phyloP scores from a whole-genome alignment of 75 land plant species.

The Ceratopteris richardii region DNA sequence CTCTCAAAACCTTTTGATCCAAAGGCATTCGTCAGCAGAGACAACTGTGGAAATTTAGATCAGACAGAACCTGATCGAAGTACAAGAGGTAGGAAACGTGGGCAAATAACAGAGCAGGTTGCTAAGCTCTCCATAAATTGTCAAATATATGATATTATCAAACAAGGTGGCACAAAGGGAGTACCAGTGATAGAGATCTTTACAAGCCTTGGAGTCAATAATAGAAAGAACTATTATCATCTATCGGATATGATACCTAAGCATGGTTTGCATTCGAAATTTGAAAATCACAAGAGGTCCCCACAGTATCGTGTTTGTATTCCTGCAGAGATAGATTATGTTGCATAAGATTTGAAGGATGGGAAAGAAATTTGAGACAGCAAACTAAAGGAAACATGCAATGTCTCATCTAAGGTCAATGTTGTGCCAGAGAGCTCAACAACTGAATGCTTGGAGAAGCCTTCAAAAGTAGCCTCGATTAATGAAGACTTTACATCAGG shows the following conservation, averaged over 20 bases:
- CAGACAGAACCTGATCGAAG: slow-evolving; percentile 24
- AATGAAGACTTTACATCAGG: background rate
- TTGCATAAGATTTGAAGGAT: no score
- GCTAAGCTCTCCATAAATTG: slow-evolving; percentile 72
- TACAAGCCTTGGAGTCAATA: slow-evolving; percentile 61
- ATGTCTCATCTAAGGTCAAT: no score
- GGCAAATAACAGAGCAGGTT: slow-evolving; percentile 59
- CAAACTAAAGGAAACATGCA: no score
- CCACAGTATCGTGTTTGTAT: slow-evolving; percentile 64
- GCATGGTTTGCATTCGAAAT: slow-evolving; percentile 48
- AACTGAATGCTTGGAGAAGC: no score
- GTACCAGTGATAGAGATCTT: slow-evolving; percentile 60
- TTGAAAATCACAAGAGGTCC: slow-evolving; percentile 59
- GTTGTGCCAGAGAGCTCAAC: no score
- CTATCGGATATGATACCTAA: slow-evolving; percentile 48
- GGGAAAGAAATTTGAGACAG: no score
- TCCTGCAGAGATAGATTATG: background rate
- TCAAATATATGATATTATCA: slow-evolving; percentile 82
- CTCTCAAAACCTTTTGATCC: slow-evolving; percentile 58
- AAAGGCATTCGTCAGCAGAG: slow-evolving; percentile 36
- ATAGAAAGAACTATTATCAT: slow-evolving; percentile 55
- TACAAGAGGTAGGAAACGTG: slow-evolving; percentile 42
- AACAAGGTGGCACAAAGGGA: slow-evolving; percentile 65
- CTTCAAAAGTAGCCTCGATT: no score
- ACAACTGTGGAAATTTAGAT: slow-evolving; percentile 26